Percentiles rank a stretch among this genome's conserved stretches.
Conservation (phyloP, 306 rosid genomes). For the Astragalus glycyphyllos region DNA sequence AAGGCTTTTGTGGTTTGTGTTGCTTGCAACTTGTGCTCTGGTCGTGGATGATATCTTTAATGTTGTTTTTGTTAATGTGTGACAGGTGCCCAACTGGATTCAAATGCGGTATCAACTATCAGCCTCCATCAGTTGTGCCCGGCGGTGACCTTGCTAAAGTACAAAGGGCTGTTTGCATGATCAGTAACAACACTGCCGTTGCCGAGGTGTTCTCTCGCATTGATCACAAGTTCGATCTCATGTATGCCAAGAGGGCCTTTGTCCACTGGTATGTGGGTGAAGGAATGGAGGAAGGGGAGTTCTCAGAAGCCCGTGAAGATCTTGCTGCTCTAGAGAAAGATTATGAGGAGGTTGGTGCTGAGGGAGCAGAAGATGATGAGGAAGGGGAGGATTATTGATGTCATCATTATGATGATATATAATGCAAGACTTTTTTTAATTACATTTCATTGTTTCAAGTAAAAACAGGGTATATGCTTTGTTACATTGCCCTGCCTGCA, state of each 20-base stretch:
- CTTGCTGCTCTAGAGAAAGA: slow-evolving; percentile 99
- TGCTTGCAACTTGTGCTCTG: background rate
- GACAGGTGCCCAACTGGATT: slow-evolving; percentile 98
- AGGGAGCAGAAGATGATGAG: slow-evolving; percentile 90
- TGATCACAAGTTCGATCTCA: slow-evolving; percentile 95
- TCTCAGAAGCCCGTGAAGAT: slow-evolving; percentile 99
- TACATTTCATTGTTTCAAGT: slow-evolving; percentile 38
- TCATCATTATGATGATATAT: background rate
- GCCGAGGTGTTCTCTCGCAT: slow-evolving; percentile 99
- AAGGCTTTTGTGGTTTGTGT: background rate
- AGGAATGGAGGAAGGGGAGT: slow-evolving; percentile 99
- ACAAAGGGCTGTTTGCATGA: slow-evolving; percentile 98
- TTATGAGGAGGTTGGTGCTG: slow-evolving; percentile 98
- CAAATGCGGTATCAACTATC: slow-evolving; percentile 97
- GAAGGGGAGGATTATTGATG: slow-evolving; percentile 74
- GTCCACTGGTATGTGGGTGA: slow-evolving; percentile 99
- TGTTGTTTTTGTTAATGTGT: slow-evolving; percentile 22
- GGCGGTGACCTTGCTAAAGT: slow-evolving; percentile 97
- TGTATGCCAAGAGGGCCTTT: slow-evolving; percentile 99
- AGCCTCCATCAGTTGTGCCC: slow-evolving; percentile 97
- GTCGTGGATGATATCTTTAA: background rate
- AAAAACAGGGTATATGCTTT: slow-evolving; percentile 47
- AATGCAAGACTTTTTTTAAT: slow-evolving; percentile 40
- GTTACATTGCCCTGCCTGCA: slow-evolving; percentile 33
- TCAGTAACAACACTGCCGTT: slow-evolving; percentile 98